These are phyloP conservation scores for Agaricales sp. DNA, from an alignment of 1,284 basidiomycete species.

Conservation along the genomic window DNA sequence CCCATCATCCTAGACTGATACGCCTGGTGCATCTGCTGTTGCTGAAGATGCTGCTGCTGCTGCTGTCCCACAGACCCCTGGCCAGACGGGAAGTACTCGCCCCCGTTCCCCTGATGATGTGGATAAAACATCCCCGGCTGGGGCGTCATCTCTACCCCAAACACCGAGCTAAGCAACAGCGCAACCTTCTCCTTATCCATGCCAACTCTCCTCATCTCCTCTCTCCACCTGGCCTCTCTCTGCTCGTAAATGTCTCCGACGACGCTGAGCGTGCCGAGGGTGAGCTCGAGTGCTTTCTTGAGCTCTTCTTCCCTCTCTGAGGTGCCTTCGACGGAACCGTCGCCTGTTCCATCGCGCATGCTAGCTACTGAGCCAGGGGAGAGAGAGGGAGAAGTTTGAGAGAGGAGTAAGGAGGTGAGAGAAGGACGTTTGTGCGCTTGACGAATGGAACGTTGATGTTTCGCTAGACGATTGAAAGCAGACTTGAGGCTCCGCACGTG, in stretches of 20 bases:
- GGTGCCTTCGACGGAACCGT: conserved; percentile 16
- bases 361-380: conserved; percentile 41
- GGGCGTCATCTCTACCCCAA: conserved; percentile 29
- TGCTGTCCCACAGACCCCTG: background rate
- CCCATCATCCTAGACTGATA: too few species aligned
- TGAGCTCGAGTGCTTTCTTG: conserved; percentile 50
- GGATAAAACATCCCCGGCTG: background rate
- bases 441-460: conserved; percentile 42
- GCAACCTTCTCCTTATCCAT: conserved; percentile 62
- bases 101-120: background rate
- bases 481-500: conserved; percentile 40
- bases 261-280: conserved; percentile 51
- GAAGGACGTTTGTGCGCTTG: background rate
- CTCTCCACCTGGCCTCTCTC: conserved; percentile 54
- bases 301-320: conserved; percentile 52
- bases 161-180: conserved; percentile 49
- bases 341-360: conserved; percentile 20
- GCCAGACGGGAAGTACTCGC: background rate
- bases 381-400: conserved; percentile 22
- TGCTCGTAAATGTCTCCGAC: conserved; percentile 56
- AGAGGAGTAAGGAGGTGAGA: background rate
- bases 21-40: background rate
- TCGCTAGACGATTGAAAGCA: conserved; percentile 48
- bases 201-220: conserved; percentile 53
- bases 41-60: background rate